These are phyloP conservation scores for Backusella luteola DNA, from an alignment of 192 early-diverging fungal species.

Conservation along the genomic window DNA sequence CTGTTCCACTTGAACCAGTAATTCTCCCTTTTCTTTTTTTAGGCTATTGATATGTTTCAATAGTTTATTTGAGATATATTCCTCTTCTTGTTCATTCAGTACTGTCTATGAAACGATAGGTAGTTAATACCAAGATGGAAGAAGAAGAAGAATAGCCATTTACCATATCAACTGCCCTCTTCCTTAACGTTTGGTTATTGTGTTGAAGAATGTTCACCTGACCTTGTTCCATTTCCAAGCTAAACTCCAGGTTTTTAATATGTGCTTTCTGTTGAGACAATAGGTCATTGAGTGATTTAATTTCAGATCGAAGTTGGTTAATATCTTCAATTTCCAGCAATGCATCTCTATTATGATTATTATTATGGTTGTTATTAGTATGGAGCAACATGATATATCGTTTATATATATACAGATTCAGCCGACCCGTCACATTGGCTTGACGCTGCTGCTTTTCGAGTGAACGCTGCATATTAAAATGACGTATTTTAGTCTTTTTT, in stretches of 20 bases:
- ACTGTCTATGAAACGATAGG: constrained; percentile 35
- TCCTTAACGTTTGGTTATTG: constrained; percentile 56
- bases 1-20: constrained; percentile 73
- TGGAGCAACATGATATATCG: neutral
- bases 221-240: constrained; percentile 63
- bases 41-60: constrained; percentile 70
- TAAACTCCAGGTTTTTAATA: constrained; percentile 64
- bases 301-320: neutral
- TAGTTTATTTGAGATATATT: constrained; percentile 76
- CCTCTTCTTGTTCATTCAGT: constrained; percentile 65
- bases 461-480: constrained; percentile 1
- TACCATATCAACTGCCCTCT: constrained; percentile 59
- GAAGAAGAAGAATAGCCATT: neutral
- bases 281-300: constrained; percentile 2
- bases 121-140: too few species aligned
- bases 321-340: constrained; percentile 1
- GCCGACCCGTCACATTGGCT: neutral
- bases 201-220: constrained; percentile 60
- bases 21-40: constrained; percentile 78
- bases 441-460: neutral
- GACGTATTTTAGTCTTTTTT: neutral
- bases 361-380: neutral
- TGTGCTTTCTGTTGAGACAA: constrained; percentile 32
- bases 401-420: neutral
- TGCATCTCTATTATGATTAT: neutral